Conservation (phyloP, 768 basidiomycete genomes). For the Serendipita vermifera region DNA sequence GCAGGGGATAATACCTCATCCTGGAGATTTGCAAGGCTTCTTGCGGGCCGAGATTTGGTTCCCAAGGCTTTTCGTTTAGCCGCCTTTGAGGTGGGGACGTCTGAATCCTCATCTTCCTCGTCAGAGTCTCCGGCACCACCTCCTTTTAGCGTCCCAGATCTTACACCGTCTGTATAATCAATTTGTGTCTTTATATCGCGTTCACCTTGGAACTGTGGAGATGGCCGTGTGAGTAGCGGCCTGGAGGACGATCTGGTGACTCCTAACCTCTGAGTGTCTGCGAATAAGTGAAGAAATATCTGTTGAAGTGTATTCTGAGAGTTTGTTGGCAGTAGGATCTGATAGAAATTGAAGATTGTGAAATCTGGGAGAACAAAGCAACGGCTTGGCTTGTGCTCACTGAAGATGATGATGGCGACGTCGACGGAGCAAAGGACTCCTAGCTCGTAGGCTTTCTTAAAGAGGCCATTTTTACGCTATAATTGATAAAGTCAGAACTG, state of each 20-base stretch:
- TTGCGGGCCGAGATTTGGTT: not conserved
- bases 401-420: conserved; percentile 79
- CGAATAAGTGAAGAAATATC: not conserved
- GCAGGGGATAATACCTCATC: not conserved
- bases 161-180: not conserved
- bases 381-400: conserved; percentile 28
- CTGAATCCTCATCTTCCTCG: not conserved
- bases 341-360: not conserved
- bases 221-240: not conserved
- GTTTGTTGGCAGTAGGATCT: conserved; percentile 1
- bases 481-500: conserved; percentile 17
- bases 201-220: not conserved
- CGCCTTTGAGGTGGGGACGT: not conserved
- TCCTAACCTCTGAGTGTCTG: not conserved
- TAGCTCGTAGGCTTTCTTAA: conserved; percentile 85
- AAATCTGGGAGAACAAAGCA: conserved; percentile 8
- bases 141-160: not conserved
- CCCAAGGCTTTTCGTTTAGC: not conserved
- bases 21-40: not conserved
- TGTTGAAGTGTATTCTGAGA: not conserved
- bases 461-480: conserved; percentile 79
- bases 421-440: conserved; percentile 84
- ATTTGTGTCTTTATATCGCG: not conserved
- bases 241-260: not conserved
- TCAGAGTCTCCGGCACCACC: not conserved